Conservation (phyloP, 805 yeast genomes). For the Lipomyces yamanashiensis region DNA sequence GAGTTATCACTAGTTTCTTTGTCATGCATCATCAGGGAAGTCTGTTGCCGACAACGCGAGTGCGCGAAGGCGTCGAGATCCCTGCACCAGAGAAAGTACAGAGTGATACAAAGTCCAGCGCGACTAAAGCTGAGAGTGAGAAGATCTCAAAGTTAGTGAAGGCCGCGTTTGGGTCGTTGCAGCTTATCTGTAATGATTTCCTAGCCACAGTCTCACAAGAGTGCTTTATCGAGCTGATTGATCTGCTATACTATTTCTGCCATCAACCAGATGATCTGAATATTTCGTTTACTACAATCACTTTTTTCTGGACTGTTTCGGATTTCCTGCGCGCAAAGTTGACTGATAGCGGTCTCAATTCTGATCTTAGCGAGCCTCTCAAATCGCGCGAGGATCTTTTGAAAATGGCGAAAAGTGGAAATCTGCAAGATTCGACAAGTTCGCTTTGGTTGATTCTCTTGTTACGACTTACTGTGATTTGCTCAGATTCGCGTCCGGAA, state of each 20-base stretch:
- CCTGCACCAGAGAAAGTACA: neutral
- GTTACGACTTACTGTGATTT: conserved; percentile 62
- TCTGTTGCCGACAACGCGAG: conserved; percentile 23
- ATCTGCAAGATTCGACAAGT: conserved; percentile 24
- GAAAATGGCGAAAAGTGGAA: conserved; percentile 19
- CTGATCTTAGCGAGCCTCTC: conserved; percentile 28
- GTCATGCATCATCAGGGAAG: conserved; percentile 33
- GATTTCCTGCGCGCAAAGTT: conserved; percentile 60
- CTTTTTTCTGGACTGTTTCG: conserved; percentile 90
- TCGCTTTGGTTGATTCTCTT: conserved; percentile 68
- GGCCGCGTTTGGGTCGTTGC: conserved; percentile 79
- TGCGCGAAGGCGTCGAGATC: conserved; percentile 19
- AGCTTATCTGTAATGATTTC: conserved; percentile 84
- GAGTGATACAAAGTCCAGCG: neutral
- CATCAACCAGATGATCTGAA: conserved; percentile 75
- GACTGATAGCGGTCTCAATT: conserved; percentile 24
- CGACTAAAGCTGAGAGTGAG: conserved; percentile 23
- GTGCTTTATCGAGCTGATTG: conserved; percentile 68
- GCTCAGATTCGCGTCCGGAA: conserved; percentile 70
- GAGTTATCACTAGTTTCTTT: conserved; percentile 50
- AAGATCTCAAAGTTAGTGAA: conserved; percentile 34
- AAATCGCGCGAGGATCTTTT: conserved; percentile 26
- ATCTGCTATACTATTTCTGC: conserved; percentile 73
- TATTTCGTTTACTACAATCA: conserved; percentile 86
- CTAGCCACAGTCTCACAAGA: conserved; percentile 68